Percentiles rank a stretch among this genome's conserved stretches.
Evolutionary conservation across 768 basidiomycete genomes (phyloP).

Genomic region (Termitomyces sp.): DNA sequence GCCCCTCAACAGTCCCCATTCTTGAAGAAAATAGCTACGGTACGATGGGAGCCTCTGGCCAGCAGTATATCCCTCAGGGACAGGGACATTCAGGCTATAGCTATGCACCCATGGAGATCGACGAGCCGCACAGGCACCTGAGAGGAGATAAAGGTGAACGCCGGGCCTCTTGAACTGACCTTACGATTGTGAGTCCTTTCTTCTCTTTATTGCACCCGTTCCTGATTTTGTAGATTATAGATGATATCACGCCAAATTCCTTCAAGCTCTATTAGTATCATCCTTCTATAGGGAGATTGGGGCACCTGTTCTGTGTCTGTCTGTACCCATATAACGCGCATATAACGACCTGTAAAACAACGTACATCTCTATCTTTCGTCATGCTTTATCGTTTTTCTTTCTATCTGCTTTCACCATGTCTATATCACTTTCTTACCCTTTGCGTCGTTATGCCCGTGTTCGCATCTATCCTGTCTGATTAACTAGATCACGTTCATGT

Average conservation of each 20-base stretch:
- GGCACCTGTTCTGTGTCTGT: neutral
- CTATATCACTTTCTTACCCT: neutral
- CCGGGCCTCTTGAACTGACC: neutral
- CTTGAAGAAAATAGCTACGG: neutral
- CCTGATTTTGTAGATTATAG: neutral
- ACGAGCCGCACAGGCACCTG: neutral
- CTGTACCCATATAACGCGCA: neutral
- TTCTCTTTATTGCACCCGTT: neutral
- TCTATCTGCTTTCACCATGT: neutral
- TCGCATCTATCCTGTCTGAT: neutral
- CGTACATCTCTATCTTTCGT: neutral
- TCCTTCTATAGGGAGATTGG: neutral
- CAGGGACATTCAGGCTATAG: neutral
- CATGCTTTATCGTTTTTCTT: neutral
- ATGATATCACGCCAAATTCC: neutral
- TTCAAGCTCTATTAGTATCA: neutral
- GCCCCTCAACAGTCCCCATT: constrained; percentile 6
- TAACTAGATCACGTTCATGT: neutral
- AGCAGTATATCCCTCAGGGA: neutral
- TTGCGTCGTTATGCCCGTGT: neutral
- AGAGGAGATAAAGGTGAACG: constrained; percentile 3
- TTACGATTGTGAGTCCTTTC: neutral
- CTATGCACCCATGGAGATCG: neutral
- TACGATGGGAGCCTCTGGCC: neutral
- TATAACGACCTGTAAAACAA: neutral